Base-by-base conservation (phyloP, 2,329 filamentous ascomycete species). In the Epichloe baconii region DNA sequence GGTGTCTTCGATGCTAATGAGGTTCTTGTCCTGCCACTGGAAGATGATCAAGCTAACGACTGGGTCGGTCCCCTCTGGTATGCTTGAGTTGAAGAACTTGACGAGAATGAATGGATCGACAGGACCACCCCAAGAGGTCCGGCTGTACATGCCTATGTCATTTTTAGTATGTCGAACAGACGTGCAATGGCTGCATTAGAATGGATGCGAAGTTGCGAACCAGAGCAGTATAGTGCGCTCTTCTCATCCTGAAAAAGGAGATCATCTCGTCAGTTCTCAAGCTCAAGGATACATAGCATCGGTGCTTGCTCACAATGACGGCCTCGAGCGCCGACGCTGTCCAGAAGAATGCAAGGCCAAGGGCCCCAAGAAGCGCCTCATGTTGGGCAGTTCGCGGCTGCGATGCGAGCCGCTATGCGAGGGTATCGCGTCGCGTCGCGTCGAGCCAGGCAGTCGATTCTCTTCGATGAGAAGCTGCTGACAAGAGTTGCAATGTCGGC, bases 61-160 rank as follows among this genome's bases (percentile, higher is more conserved):
- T 5, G 86, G 85, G 64, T 95, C 85, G 44, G 77, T 71, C 23
- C 53, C 60, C 51, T 82, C 74, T 35, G 78, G 76, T 52, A 77
- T 71, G 61, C 78, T 66, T 70, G 74, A 63, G 70, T 76, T 68
- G 41, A 85, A 70, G 62, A 95, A 94, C 64, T 88, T 88, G 66
- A 88, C 78, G 59, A 85, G 77, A 66, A 97, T 95, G 71, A 88
- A 95, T 19, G 91, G 91, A 59, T 96, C 88, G 54, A 88, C 79
- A 37, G 81, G 79, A 53, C 91, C 91, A 60, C 88, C 88, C 91
- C 91, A 97, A 48, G 85, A 78, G 62, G 82, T 86, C 64, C 81
- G 83, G 71, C 86, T 90, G 73, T 96, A 97, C 90, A 97, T 96
- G 71, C 91, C 88, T 73, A 34, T n/a, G 14, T 54, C 37, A 47